These are phyloP conservation scores for Emergomyces orientalis DNA, from an alignment of 2,329 filamentous ascomycete genomes.

Conservation along the genomic window DNA sequence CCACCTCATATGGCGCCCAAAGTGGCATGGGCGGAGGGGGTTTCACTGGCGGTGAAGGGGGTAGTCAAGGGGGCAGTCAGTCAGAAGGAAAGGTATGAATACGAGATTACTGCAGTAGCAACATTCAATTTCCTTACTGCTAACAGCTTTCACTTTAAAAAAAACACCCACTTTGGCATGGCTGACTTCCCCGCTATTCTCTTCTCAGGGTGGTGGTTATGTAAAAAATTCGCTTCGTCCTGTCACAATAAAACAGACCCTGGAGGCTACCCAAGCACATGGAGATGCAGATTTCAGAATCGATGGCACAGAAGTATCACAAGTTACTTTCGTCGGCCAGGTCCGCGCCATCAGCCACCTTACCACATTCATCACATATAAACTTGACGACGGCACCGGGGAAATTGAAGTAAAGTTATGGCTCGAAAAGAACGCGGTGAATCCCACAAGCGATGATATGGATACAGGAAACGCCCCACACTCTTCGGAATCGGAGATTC, in stretches of 20 bases:
- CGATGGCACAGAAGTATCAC: conserved; percentile 62
- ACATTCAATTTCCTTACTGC: conserved; percentile 6
- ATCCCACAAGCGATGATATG: conserved; percentile 36
- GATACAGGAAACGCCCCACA: conserved; percentile 37
- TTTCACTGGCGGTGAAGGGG: conserved; percentile 47
- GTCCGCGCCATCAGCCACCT: conserved; percentile 79
- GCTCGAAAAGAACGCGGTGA: conserved; percentile 40
- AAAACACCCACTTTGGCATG: background rate
- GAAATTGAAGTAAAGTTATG: conserved; percentile 62
- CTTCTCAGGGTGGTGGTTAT: conserved; percentile 33
- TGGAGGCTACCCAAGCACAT: conserved; percentile 69
- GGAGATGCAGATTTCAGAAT: conserved; percentile 71
- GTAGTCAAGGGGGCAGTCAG: conserved; percentile 44
- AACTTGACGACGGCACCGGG: conserved; percentile 89
- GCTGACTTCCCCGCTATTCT: background rate
- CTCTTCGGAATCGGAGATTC: conserved; percentile 47
- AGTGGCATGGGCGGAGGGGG: conserved; percentile 50
- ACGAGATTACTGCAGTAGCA: conserved; percentile 7
- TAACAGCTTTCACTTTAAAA: background rate
- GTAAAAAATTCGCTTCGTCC: conserved; percentile 81
- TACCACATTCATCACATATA: conserved; percentile 84
- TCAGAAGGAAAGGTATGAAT: conserved; percentile 37
- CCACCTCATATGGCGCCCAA: conserved; percentile 47
- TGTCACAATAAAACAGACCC: conserved; percentile 89
- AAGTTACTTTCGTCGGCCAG: conserved; percentile 82